Base-by-base conservation (phyloP, 768 basidiomycete genomes). In the Amanita subjunquillea region DNA sequence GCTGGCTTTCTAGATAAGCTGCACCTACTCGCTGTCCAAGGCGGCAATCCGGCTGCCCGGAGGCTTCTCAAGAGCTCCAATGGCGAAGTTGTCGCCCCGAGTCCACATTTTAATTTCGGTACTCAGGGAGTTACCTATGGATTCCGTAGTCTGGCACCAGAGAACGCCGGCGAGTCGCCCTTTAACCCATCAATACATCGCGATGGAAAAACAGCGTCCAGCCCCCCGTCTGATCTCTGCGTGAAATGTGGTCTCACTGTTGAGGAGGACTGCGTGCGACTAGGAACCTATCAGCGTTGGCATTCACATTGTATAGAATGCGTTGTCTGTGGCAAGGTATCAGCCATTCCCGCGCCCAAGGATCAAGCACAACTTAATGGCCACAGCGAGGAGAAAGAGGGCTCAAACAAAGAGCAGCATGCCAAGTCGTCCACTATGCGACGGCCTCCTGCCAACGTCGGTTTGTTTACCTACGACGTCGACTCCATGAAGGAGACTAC, bases 201-300 rank as follows among this genome's bases (percentile, higher is more conserved):
- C 36, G 75, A 75, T 52, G 72, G 73, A 49, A 78, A 77, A 61
- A 67, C 80, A 39, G 75, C 78, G 15, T 76, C 79, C n/a, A 82
- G 80, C 56, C 86, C 87, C 13, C 90, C 90, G 6, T 88, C 87
- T 15, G 96, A 99, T 70, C 78, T 93, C 38, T 99, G 96, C 63
- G 79, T 91, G 48, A 84, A 81, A 61, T 99, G 96, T 66, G 77
- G 79, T 40, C 72, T 82, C 56, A 95, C 95, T 0, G 91, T 99
- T 22, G 96, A 99, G 68, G 96, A 99, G 65, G 96, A 98, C 58
- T 98, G 96, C 62, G 88, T 91, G 42, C 79, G 96, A 53, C 70
- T 95, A 27, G 96, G 93, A 32, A 94, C 92, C n/a, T 95, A 93
- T 69, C 86, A 91, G 62, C 78, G 95, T 43, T 98, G 96, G 96